Base-by-base conservation (phyloP, 2,329 filamentous ascomycete species). In the Thelonectria discophora region DNA sequence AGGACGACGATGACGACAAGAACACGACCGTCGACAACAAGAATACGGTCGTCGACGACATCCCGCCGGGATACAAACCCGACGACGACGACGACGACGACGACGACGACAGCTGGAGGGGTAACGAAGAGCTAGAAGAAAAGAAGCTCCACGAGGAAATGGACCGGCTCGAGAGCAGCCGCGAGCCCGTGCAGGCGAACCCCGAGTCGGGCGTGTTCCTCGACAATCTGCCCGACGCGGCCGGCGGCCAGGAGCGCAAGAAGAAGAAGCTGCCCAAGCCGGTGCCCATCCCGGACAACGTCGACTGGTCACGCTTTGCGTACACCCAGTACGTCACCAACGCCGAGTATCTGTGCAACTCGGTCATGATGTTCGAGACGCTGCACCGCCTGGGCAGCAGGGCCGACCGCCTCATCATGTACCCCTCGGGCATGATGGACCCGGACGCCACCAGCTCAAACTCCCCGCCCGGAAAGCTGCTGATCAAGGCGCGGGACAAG, bases 281-380 rank as follows among this genome's bases (percentile, higher is more conserved):
- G 27, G 8, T 10, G 21, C 21, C 45, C 21, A 27, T 21, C 12
- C 8, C 24, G 15, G 45, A 47, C 20, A 17, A 30, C 5, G 45
- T 47, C 21, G 20, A 47, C 21, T 47, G 45, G 45, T 64, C 68
- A 2, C 63, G 53, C 0, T 83, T 78, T 54, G 82, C 82, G 1
- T 84, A 84, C 61, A 77, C 78, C 1, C 80, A 82, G 66, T 84
- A 84, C 70, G 81, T 79, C 37, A 84, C 82, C 1, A 73, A 79
- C n/a, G 72, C 74, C 34, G 76, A 77, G 0, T 81, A 83, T 58
- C 73, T 84, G 2, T 84, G 82, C 65, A 84, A 83, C 67, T 80
- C 81, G 0, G 73, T 84, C 46, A 82, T 84, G 81, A 73, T 83
- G 2, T 82, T 84, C 54, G 81, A 82, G 60, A 76, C 74, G 1